Evolutionary conservation across 257 asterid species (phyloP), one percentile per base, ranked within the genome.

Genomic region (Petunia axillaris): DNA sequence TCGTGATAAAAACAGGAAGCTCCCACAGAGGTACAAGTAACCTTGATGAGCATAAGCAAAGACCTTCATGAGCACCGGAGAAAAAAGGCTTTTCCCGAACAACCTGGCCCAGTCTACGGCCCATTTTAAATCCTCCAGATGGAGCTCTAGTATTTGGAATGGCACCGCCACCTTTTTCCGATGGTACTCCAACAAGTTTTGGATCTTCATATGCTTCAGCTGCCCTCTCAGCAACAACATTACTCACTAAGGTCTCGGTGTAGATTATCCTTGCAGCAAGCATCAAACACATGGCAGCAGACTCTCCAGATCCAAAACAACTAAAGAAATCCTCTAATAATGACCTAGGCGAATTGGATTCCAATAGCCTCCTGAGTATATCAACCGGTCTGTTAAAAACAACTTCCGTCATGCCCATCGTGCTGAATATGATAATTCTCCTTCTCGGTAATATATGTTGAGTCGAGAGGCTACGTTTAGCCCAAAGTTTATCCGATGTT

Each of bases 131-230:
- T 63, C 98, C 99, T 70, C 96, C 96, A 80, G 97, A 89, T 65
- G 96, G 91, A 81, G 96, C 85, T 89, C 98, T 85, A 76, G 94
- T 86, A 87, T 89, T 95, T 76, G 97, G 88, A 74, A 93, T 86
- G 74, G 96, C 96, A 87, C 98, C 97, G 81, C 87, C 90, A 75
- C 97, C 99, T 89, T 90, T 97, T 78, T 93, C 83, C 82, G 93
- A 98, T 82, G 99, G 99, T 82, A 95, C 85, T 84, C 98, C 99
- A 83, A 93, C 99, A 74, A 95, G 77, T 87, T 97, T 91, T 70
- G 99, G 98, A 83, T 95, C 98, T 87, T 95, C 99, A 85, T 90
- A 95, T 83, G 97, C 97, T 89, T 95, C 99, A 79, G 99, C 98
- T 80, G 99, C 99, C 88, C 94, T 95, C 80, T 95, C 97, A 82